Evolutionary conservation across 169 alveolate genomes (phyloP).

Genomic region (Miamiensis avidus): DNA sequence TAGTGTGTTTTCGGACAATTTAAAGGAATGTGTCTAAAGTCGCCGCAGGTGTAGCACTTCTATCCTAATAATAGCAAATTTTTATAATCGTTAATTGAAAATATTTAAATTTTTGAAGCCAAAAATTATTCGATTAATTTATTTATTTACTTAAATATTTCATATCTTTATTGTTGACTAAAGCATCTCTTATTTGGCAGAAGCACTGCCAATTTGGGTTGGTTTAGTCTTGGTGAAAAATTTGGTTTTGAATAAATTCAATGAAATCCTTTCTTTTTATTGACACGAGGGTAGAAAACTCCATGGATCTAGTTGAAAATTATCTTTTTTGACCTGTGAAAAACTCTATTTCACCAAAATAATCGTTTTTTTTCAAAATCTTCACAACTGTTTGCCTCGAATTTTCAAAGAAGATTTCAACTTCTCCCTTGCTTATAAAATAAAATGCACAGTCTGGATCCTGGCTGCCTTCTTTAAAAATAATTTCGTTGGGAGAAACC

Average conservation of each 20-base stretch:
- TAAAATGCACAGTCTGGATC: conserved; percentile 11
- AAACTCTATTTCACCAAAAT: conserved; percentile 71
- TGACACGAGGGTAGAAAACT: conserved; percentile 45
- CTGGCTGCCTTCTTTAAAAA: conserved; percentile 10
- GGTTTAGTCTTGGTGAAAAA: too few species aligned
- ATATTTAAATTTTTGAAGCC: too few species aligned
- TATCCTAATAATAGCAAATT: neutral
- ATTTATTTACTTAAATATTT: neutral
- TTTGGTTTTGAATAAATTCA: neutral
- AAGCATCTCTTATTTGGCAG: neutral
- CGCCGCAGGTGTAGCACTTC: neutral
- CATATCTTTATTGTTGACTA: too few species aligned
- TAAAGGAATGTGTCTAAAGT: neutral
- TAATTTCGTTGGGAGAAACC: conserved; percentile 30
- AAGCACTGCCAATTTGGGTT: neutral
- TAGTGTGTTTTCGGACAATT: neutral
- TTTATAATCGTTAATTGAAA: too few species aligned
- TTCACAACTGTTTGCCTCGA: neutral
- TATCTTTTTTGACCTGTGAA: conserved; percentile 42
- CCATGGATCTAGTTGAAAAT: conserved; percentile 53
- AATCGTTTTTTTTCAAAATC: conserved; percentile 51
- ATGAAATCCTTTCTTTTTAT: conserved; percentile 36
- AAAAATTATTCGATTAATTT: neutral
- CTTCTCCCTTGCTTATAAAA: conserved; percentile 27
- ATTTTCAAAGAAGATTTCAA: neutral